phyloP scores from a whole-genome alignment of 2,329 filamentous ascomycete genomes.

The Apiospora saccharicola region DNA sequence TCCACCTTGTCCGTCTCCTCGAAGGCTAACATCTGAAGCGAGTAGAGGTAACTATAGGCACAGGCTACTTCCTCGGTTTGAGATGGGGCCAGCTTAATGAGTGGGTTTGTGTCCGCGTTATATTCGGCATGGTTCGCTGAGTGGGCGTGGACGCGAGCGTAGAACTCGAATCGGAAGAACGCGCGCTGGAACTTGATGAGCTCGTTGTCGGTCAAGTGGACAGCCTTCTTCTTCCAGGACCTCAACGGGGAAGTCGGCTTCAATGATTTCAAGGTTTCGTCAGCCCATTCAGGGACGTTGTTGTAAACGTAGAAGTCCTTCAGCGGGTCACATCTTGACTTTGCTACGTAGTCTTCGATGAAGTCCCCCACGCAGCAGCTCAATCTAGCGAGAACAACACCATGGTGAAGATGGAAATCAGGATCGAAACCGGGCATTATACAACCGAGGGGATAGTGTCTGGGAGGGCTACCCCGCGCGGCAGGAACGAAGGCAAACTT shows the following conservation, averaged over 20 bases:
- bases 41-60: background rate
- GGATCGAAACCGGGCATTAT: background rate
- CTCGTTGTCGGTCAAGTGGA: background rate
- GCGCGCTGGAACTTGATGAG: slow-evolving; percentile 12
- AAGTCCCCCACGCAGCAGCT: background rate
- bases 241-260: background rate
- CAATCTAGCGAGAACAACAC: background rate
- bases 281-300: background rate
- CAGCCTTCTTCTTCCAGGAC: background rate
- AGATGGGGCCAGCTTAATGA: background rate
- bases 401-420: background rate
- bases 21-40: background rate
- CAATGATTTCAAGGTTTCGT: background rate
- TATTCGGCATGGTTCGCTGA: background rate
- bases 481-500: background rate
- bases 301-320: background rate
- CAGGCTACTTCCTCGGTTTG: slow-evolving; percentile 4
- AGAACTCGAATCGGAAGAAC: background rate
- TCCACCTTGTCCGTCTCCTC: background rate
- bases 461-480: background rate
- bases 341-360: background rate
- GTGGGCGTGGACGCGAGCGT: slow-evolving; percentile 2
- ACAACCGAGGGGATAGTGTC: background rate
- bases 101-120: background rate
- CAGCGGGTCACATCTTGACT: background rate